These are phyloP conservation scores for Colletotrichum plurivorum DNA, from an alignment of 2,329 filamentous ascomycete genomes.

Conservation along the genomic window DNA sequence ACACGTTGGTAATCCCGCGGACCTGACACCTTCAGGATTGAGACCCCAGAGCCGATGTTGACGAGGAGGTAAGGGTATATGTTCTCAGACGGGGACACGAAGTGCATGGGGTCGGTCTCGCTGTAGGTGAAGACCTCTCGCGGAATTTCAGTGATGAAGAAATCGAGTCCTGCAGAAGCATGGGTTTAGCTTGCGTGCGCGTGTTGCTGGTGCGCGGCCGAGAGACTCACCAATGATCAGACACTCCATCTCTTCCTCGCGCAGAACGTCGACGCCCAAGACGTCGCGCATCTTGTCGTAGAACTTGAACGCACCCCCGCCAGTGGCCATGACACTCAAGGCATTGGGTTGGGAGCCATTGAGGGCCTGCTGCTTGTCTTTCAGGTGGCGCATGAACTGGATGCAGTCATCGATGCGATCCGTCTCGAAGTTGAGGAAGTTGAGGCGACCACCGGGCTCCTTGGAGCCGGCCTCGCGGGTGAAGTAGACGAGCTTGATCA, in stretches of 20 bases:
- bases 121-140: conserved; percentile 98
- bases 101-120: conserved; percentile 91
- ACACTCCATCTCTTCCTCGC: conserved; percentile 99
- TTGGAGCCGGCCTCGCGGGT: conserved; percentile 86
- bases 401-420: conserved; percentile 94
- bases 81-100: conserved; percentile 80
- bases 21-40: conserved; percentile 96
- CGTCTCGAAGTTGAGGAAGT: conserved; percentile 97
- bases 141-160: conserved; percentile 98
- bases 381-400: conserved; percentile 88
- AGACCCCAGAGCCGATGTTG: conserved; percentile 97
- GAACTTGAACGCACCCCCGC: conserved; percentile 96
- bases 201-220: neutral
- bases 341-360: conserved; percentile 81
- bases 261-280: conserved; percentile 87
- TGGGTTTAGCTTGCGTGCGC: neutral
- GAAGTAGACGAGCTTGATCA: conserved; percentile 98
- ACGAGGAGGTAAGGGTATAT: conserved; percentile 98
- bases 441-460: conserved; percentile 88
- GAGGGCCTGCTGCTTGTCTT: conserved; percentile 82
- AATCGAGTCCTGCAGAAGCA: conserved; percentile 82
- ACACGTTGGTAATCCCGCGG: conserved; percentile 90
- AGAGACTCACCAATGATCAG: conserved; percentile 84
- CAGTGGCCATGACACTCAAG: conserved; percentile 94
- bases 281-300: conserved; percentile 91